Percentiles rank a stretch among this genome's conserved stretches.
phyloP scores from a whole-genome alignment of 768 basidiomycete genomes.

The Mycena crocata region DNA sequence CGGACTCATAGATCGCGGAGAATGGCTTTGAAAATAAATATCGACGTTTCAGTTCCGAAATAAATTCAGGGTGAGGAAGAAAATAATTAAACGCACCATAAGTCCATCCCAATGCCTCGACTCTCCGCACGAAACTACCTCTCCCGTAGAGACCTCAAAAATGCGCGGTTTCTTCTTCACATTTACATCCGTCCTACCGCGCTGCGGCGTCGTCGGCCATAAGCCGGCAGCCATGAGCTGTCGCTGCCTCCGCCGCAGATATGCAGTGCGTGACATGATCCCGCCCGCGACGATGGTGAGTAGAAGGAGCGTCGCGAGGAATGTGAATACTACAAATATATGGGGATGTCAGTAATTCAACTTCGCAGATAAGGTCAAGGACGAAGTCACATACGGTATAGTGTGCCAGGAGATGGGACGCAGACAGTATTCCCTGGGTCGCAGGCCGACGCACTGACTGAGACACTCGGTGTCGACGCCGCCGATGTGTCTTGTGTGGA shows the following conservation, averaged over 20 bases:
- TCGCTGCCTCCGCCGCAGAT: slow-evolving; percentile 10
- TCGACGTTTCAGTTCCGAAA: background rate
- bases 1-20: background rate
- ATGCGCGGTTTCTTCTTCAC: background rate
- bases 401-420: slow-evolving; percentile 1
- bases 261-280: slow-evolving; percentile 10
- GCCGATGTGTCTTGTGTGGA: background rate
- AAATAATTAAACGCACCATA: background rate
- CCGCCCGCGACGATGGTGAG: slow-evolving; percentile 1
- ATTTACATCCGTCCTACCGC: background rate
- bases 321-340: slow-evolving; percentile 20
- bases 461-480: background rate
- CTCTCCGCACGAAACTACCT: background rate
- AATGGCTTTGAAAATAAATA: background rate
- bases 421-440: background rate
- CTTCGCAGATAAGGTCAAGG: background rate
- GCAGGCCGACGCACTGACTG: background rate
- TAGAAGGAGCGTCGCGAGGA: slow-evolving; percentile 15
- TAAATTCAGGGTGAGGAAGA: background rate
- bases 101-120: background rate
- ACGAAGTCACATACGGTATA: background rate
- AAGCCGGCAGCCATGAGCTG: background rate
- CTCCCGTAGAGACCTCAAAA: background rate
- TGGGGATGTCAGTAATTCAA: background rate
- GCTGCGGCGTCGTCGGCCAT: background rate